These are phyloP conservation scores for Cryphonectria naterciae DNA, from an alignment of 2,329 filamentous ascomycete genomes.

Conservation along the genomic window DNA sequence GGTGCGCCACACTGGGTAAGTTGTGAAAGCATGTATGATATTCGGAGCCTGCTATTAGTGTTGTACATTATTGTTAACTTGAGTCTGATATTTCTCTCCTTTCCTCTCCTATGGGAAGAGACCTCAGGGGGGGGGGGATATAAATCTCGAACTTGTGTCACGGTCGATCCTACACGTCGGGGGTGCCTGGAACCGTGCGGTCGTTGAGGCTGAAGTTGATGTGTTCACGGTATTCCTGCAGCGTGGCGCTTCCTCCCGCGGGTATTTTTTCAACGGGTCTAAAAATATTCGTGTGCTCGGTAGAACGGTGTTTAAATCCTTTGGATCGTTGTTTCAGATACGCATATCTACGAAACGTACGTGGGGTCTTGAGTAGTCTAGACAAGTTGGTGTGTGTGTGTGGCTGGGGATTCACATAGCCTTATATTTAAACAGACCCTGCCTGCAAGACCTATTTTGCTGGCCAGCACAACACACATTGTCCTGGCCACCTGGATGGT, in stretches of 20 bases:
- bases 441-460: not conserved
- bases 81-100: not conserved
- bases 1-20: not conserved
- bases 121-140: not conserved
- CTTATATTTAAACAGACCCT: not conserved
- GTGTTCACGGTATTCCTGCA: not conserved
- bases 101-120: not conserved
- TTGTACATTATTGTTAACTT: not conserved
- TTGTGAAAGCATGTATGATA: not conserved
- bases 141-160: not conserved
- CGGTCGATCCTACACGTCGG: not conserved
- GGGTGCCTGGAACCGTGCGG: not conserved
- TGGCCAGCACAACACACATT: not conserved
- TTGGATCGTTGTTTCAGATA: constrained; percentile 4
- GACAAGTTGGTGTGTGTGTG: not conserved
- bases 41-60: not conserved
- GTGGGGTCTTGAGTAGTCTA: not conserved
- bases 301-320: constrained; percentile 5
- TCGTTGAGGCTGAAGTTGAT: constrained; percentile 5
- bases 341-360: not conserved
- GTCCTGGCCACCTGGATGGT: not conserved
- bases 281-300: constrained; percentile 10
- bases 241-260: constrained; percentile 6
- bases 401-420: constrained; percentile 1
- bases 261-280: not conserved